Evolutionary conservation across 1,139 yeast genomes (phyloP).

Genomic region (Sugiyamaella sp.): DNA sequence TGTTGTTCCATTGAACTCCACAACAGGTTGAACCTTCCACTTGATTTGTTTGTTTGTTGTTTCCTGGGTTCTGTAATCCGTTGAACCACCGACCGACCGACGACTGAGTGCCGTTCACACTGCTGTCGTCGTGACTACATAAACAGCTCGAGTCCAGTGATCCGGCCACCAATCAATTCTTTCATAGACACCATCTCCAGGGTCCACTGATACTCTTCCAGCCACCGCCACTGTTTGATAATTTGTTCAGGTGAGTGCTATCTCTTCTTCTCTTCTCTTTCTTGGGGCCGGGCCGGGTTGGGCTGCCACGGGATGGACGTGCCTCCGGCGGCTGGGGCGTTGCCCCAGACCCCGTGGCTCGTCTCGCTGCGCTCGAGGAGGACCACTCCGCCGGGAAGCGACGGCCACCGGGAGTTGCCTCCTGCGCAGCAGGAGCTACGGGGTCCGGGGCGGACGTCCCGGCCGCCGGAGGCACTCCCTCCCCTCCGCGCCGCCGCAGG

Average conservation of each 20-base stretch:
- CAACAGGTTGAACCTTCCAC: not conserved
- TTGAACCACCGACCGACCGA: not conserved
- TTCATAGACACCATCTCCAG: not conserved
- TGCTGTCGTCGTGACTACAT: not conserved
- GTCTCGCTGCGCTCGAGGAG: not conserved
- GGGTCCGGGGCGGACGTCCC: too few species aligned
- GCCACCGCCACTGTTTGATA: not conserved
- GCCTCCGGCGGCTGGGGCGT: not conserved
- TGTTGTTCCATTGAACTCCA: constrained; percentile 3
- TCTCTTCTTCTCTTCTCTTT: not conserved
- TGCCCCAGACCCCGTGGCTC: not conserved
- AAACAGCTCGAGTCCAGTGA: not conserved
- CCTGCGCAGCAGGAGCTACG: too few species aligned
- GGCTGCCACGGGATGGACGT: too few species aligned
- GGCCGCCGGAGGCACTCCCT: too few species aligned
- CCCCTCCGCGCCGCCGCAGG: too few species aligned
- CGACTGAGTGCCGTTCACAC: not conserved
- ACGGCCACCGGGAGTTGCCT: too few species aligned
- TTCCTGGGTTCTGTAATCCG: not conserved
- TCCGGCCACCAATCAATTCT: not conserved
- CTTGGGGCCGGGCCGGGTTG: too few species aligned
- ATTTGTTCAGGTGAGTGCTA: constrained; percentile 7
- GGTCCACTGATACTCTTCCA: not conserved
- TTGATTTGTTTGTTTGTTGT: not conserved
- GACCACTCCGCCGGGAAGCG: not conserved